Conservation (phyloP, 2,329 filamentous ascomycete species). For the Aspergillus sp. region DNA sequence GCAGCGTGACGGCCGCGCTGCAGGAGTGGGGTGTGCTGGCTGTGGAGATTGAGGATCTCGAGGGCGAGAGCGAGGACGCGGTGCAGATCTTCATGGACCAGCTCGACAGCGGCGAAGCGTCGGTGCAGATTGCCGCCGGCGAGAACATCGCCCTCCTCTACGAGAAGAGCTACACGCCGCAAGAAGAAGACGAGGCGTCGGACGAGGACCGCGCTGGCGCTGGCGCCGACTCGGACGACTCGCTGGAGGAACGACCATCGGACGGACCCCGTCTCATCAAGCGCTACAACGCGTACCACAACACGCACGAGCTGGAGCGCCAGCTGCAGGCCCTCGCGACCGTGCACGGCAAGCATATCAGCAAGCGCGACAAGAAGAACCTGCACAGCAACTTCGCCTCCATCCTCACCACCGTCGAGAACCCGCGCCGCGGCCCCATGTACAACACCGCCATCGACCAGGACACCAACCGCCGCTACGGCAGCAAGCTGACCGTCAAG, state of each 20-base stretch:
- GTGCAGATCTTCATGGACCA: constrained; percentile 83
- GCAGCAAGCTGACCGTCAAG: constrained; percentile 61
- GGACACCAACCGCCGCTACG: constrained; percentile 59
- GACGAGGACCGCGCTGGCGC: constrained; percentile 42
- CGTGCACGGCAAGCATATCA: constrained; percentile 60
- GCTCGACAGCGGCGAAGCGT: constrained; percentile 69
- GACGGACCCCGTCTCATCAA: constrained; percentile 52
- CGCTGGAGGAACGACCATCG: constrained; percentile 27
- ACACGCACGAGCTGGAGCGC: constrained; percentile 60
- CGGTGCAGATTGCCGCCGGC: constrained; percentile 74
- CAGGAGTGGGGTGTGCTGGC: constrained; percentile 79
- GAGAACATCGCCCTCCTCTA: constrained; percentile 80
- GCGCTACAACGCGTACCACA: constrained; percentile 66
- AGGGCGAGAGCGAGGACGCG: constrained; percentile 67
- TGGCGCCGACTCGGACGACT: constrained; percentile 38
- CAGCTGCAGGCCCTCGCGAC: constrained; percentile 60
- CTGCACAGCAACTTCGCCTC: constrained; percentile 67
- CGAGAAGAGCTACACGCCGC: constrained; percentile 65
- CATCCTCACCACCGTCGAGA: constrained; percentile 64
- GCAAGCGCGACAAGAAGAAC: constrained; percentile 65
- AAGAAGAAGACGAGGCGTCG: constrained; percentile 58
- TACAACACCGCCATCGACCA: constrained; percentile 65
- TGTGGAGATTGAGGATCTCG: constrained; percentile 72
- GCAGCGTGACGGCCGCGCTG: constrained; percentile 71
- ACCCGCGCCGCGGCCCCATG: constrained; percentile 64